Evolutionary conservation across 1,284 basidiomycete species (phyloP).

Genomic region (Blastosporella zonata): DNA sequence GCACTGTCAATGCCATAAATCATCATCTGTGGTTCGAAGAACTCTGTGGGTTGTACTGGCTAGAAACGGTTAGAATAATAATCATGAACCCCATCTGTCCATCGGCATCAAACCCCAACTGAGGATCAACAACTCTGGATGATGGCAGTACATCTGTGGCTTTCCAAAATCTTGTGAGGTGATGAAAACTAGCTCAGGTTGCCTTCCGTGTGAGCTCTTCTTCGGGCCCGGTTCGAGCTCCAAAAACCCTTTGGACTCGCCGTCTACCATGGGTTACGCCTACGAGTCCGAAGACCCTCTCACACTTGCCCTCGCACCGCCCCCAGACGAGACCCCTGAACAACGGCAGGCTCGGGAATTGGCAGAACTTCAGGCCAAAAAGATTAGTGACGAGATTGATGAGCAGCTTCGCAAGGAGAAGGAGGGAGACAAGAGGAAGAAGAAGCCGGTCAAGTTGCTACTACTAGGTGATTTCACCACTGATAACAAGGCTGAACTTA

Average conservation of each 20-base stretch:
- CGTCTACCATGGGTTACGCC: slow-evolving; percentile 10
- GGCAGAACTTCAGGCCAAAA: slow-evolving; percentile 57
- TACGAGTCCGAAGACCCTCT: slow-evolving; percentile 54
- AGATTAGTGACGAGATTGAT: slow-evolving; percentile 65
- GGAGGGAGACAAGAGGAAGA: slow-evolving; percentile 50
- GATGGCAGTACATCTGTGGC: slow-evolving; percentile 14
- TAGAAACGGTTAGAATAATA: not conserved
- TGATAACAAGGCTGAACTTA: slow-evolving; percentile 5
- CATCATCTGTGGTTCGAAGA: too few relatives aligned
- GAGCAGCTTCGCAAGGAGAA: slow-evolving; percentile 57
- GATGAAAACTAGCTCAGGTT: slow-evolving; percentile 16
- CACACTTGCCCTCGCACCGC: slow-evolving; percentile 52
- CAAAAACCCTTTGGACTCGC: slow-evolving; percentile 10
- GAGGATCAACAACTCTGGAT: slow-evolving; percentile 7
- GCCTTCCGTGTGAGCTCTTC: slow-evolving; percentile 17
- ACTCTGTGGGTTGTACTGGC: not conserved
- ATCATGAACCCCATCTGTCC: not conserved
- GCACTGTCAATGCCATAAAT: too few relatives aligned
- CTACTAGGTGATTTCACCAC: slow-evolving; percentile 43
- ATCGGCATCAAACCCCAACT: slow-evolving; percentile 16
- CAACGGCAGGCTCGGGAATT: slow-evolving; percentile 49
- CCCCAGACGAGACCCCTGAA: slow-evolving; percentile 53
- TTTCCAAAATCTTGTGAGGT: slow-evolving; percentile 12
- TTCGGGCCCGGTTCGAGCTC: slow-evolving; percentile 14
- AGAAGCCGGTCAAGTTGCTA: slow-evolving; percentile 56